Conservation (phyloP, 2,329 filamentous ascomycete genomes). For the Gremmenia infestans region DNA sequence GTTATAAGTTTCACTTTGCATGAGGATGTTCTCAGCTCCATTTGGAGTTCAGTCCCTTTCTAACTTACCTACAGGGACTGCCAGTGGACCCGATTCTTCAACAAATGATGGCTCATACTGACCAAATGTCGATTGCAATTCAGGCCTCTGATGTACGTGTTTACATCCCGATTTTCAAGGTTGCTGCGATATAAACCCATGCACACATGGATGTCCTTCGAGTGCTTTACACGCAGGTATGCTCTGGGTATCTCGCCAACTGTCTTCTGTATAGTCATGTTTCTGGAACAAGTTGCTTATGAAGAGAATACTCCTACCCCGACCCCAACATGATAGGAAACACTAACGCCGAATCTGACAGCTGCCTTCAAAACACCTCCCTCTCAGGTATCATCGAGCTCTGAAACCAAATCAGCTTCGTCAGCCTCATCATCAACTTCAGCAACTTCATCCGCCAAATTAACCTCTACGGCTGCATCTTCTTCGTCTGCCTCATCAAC, state of each 20-base stretch:
- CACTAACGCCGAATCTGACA: too few relatives aligned
- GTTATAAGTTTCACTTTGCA: too few relatives aligned
- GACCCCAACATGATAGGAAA: too few relatives aligned
- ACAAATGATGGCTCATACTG: conserved; percentile 13
- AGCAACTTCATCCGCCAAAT: not conserved
- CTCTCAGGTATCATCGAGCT: not conserved
- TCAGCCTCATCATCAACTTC: not conserved
- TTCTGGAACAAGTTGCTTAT: too few relatives aligned
- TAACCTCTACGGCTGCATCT: not conserved
- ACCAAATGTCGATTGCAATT: conserved; percentile 12
- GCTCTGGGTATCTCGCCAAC: too few relatives aligned
- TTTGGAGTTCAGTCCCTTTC: too few relatives aligned
- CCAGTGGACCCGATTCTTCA: conserved; percentile 1
- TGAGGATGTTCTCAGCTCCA: too few relatives aligned
- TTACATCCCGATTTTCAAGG: conserved; percentile 13
- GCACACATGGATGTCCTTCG: not conserved
- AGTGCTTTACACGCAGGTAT: not conserved
- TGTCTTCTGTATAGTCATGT: too few relatives aligned
- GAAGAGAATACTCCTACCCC: too few relatives aligned
- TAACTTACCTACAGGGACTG: not conserved
- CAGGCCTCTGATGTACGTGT: conserved; percentile 12
- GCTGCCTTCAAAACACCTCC: not conserved
- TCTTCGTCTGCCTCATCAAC: not conserved
- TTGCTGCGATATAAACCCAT: conserved; percentile 12
- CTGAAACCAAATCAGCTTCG: not conserved